Base-by-base conservation (phyloP, 1,284 basidiomycete species). In the Papiliotrema flavescens region DNA sequence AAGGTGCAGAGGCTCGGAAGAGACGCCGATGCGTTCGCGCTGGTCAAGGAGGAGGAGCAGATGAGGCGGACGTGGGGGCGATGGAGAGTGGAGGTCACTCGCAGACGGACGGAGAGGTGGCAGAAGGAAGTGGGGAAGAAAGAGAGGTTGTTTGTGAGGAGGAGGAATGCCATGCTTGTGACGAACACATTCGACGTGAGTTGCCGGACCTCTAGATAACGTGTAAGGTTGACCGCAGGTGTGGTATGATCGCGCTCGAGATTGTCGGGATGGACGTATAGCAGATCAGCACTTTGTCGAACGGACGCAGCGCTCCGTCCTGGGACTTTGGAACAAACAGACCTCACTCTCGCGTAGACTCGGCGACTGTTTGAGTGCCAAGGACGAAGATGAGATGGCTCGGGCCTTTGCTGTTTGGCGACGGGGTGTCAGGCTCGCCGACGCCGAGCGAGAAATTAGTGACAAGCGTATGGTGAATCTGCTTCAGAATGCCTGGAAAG, bases 31-130 rank as follows among this genome's bases (percentile, higher is more conserved):
- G 17, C 23, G 20, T 61, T 51, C 26, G 28, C 8, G 1, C 47
- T 42, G 1, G 42, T 53, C 1, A 32, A 28, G 4, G 51, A 59
- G 23, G 19, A 47, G 20, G 23, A 37, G 20, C 35, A 53, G 14
- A n/a, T 42, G 3, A 47, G 44, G 9, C 11, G 22, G 1, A 44
- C 57, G 1, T 70, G 66, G 62, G 54, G 43, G 24, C 39, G 45
- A 22, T 74, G 73, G 71, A 56, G 65, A 20, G 15, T 34, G 15
- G 56, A 49, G 20, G 47, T 65, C 23, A 59, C 60, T 24, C 55
- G 55, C 45, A 53, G 36, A 11, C 58, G 63, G 24, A 71, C 64
- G 2, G 55, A 60, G 43, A 55, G 65, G n/a, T 74, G 67, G 70
- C 61, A 67, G 53, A 43, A 47, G 28, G 70, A 71, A 40, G 60